Evolutionary conservation across 2,329 filamentous ascomycete genomes (phyloP).

Genomic region (Juglanconis sp.): DNA sequence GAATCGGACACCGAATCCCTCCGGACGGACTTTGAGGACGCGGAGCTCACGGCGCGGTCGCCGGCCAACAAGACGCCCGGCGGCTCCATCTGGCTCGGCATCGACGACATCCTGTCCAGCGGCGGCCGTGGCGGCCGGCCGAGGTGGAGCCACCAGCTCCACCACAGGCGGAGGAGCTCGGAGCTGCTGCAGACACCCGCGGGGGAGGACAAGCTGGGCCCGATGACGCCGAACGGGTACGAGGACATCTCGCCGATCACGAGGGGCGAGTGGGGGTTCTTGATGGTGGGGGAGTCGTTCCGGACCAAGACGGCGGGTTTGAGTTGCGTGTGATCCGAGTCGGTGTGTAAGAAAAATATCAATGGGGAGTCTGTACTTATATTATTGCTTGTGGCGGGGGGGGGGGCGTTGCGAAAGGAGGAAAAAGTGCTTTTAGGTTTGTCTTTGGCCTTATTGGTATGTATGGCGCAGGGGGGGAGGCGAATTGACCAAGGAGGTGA

Average conservation of each 20-base stretch:
- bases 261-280: slow-evolving; percentile 59
- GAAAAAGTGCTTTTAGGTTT: too few relatives aligned
- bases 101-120: slow-evolving; percentile 41
- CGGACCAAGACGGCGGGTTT: slow-evolving; percentile 46
- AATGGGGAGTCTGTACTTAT: not conserved
- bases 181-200: slow-evolving; percentile 7
- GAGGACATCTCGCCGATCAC: slow-evolving; percentile 63
- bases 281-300: slow-evolving; percentile 50
- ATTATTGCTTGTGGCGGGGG: not conserved
- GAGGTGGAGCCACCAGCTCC: not conserved
- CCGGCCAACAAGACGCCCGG: slow-evolving; percentile 27
- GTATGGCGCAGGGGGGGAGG: too few relatives aligned
- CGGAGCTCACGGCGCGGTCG: slow-evolving; percentile 37
- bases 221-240: slow-evolving; percentile 56
- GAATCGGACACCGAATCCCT: slow-evolving; percentile 25
- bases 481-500: too few relatives aligned
- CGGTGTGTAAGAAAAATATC: too few relatives aligned
- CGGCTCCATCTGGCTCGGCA: slow-evolving; percentile 25
- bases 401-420: too few relatives aligned
- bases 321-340: not conserved
- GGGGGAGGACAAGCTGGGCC: slow-evolving; percentile 35
- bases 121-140: slow-evolving; percentile 9
- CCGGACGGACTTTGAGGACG: slow-evolving; percentile 30
- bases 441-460: too few relatives aligned
- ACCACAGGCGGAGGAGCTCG: slow-evolving; percentile 12